phyloP scores from a whole-genome alignment of 2,329 filamentous ascomycete species.

The Mycogone perniciosa region DNA sequence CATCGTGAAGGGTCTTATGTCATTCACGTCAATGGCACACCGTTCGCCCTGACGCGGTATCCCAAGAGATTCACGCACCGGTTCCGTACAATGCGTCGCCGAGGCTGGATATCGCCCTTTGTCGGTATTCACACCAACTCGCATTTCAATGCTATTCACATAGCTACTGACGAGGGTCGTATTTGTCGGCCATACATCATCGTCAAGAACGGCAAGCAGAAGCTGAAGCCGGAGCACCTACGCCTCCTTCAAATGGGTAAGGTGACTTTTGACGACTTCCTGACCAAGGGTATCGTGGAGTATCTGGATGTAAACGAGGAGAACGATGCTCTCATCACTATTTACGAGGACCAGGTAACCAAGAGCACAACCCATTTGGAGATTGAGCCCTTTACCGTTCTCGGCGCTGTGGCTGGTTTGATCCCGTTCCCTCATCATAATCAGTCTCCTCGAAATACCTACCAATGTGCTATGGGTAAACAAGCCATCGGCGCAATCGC shows the following conservation, averaged over 20 bases:
- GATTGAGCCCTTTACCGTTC: conserved; percentile 94
- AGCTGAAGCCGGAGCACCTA: conserved; percentile 71
- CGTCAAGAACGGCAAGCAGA: conserved; percentile 80
- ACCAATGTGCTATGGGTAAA: conserved; percentile 99
- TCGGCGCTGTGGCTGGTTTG: conserved; percentile 89
- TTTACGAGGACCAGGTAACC: conserved; percentile 80
- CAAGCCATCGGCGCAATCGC: conserved; percentile 98
- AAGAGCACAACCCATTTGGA: conserved; percentile 86
- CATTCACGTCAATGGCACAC: conserved; percentile 93
- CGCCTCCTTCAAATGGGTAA: conserved; percentile 75
- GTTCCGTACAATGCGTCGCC: conserved; percentile 81
- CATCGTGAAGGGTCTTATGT: conserved; percentile 79
- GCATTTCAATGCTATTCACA: conserved; percentile 85
- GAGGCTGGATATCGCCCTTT: conserved; percentile 90
- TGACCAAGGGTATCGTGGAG: conserved; percentile 84
- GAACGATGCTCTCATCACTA: conserved; percentile 88
- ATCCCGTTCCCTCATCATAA: conserved; percentile 99
- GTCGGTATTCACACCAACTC: conserved; percentile 95
- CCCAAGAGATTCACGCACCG: conserved; percentile 80
- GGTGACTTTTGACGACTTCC: conserved; percentile 88
- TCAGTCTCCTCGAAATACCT: conserved; percentile 96
- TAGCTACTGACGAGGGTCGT: conserved; percentile 93
- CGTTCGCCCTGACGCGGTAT: conserved; percentile 76
- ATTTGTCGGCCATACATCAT: conserved; percentile 96
- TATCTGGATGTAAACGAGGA: conserved; percentile 98